These are phyloP conservation scores for Verticillium longisporum DNA, from an alignment of 2,329 filamentous ascomycete species.

Conservation along the genomic window DNA sequence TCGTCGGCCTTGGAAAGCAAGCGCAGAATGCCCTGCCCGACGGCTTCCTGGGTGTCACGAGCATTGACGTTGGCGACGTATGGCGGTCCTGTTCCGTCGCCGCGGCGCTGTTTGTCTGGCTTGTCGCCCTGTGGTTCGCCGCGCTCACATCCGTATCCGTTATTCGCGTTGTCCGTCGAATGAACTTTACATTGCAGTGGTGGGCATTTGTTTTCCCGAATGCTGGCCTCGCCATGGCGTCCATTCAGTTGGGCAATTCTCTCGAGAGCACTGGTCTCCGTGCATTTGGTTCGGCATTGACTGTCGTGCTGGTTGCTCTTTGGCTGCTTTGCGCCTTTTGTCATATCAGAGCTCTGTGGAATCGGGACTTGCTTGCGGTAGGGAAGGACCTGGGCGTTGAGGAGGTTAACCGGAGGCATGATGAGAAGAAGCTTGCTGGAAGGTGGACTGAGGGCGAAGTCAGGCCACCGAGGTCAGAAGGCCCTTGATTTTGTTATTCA, in stretches of 20 bases:
- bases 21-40: constrained; percentile 12
- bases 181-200: constrained; percentile 41
- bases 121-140: constrained; percentile 48
- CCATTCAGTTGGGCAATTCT: constrained; percentile 41
- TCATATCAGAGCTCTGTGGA: constrained; percentile 35
- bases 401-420: constrained; percentile 15
- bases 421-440: constrained; percentile 8
- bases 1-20: constrained; percentile 37
- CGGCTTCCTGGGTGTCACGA: constrained; percentile 17
- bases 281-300: constrained; percentile 42
- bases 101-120: constrained; percentile 43
- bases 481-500: not conserved
- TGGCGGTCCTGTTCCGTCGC: constrained; percentile 37
- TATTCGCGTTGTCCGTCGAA: constrained; percentile 26
- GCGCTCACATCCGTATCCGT: constrained; percentile 30
- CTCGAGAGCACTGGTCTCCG: constrained; percentile 38
- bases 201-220: constrained; percentile 51
- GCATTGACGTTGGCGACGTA: constrained; percentile 21
- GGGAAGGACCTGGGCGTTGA: constrained; percentile 47
- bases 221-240: constrained; percentile 47
- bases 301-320: constrained; percentile 39
- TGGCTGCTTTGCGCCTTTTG: constrained; percentile 40
- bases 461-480: not conserved
- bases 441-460: not conserved
- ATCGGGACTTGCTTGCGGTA: constrained; percentile 39